Percentiles rank a stretch among this genome's conserved stretches.
Conservation (phyloP, 441 rosid species). For the Pelargonium australe region DNA sequence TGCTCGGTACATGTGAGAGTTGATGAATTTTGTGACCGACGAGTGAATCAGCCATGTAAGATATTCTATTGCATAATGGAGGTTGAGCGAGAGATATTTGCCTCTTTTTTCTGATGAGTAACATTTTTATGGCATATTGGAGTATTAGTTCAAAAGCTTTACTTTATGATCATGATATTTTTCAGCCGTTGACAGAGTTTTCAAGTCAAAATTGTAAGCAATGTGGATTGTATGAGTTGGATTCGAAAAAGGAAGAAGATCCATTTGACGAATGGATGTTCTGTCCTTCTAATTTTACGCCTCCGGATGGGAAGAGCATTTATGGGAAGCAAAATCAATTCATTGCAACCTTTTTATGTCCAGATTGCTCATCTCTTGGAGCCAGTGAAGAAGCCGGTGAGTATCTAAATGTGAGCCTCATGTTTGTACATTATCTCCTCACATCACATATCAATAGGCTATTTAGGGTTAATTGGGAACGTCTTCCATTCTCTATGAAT, state of each 20-base stretch:
- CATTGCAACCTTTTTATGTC: conserved; percentile 59
- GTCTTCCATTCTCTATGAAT: too few species aligned
- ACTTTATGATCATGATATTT: conserved; percentile 13
- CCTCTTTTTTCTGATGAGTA: too few species aligned
- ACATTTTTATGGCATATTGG: not conserved
- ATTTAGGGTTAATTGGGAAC: too few species aligned
- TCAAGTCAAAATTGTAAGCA: conserved; percentile 67
- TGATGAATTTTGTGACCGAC: too few species aligned
- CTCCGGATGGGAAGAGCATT: conserved; percentile 43
- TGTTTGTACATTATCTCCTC: too few species aligned
- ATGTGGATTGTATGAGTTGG: conserved; percentile 79
- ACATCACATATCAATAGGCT: too few species aligned
- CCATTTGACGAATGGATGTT: conserved; percentile 80
- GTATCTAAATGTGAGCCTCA: conserved; percentile 15
- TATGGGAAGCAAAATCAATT: conserved; percentile 46
- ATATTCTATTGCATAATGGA: too few species aligned
- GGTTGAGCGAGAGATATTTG: too few species aligned
- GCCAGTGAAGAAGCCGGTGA: conserved; percentile 28
- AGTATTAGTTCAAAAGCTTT: not conserved
- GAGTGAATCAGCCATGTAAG: too few species aligned
- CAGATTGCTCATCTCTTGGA: conserved; percentile 34
- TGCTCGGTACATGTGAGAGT: not conserved
- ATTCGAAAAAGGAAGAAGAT: conserved; percentile 50
- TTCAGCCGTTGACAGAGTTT: conserved; percentile 65
- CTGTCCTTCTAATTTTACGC: conserved; percentile 67